A percentile compares a stretch with the other conserved stretches of the same genome.
phyloP scores from a whole-genome alignment of 2,329 filamentous ascomycete species.

The Calonectria hongkongensis region DNA sequence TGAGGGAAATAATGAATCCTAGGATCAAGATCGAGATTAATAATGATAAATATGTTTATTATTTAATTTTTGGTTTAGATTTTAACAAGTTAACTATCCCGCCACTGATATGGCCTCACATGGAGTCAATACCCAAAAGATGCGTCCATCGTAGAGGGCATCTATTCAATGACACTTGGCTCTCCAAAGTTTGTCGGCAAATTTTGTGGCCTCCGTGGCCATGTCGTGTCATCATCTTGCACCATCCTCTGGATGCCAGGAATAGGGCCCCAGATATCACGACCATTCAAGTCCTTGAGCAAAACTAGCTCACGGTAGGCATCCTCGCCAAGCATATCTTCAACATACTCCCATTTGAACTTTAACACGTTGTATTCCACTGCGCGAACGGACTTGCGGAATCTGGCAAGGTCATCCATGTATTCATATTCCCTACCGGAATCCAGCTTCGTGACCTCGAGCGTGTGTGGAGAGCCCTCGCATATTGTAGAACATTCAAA shows the following conservation, averaged over 20 bases:
- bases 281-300: slow-evolving; percentile 4
- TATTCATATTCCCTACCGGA: background rate
- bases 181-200: background rate
- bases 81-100: no score
- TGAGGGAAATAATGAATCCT: no score
- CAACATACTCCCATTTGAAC: background rate
- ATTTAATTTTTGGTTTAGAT: no score
- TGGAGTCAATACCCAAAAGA: no score
- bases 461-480: background rate
- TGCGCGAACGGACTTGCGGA: background rate
- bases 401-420: background rate
- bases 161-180: background rate
- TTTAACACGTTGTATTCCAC: background rate
- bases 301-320: slow-evolving; percentile 30
- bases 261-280: background rate
- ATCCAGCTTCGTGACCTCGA: background rate
- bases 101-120: no score
- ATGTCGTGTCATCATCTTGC: background rate
- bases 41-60: no score
- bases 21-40: no score
- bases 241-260: background rate
- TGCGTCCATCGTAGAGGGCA: background rate
- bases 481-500: background rate
- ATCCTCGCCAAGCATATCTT: slow-evolving; percentile 19
- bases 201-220: background rate